Percentiles rank a stretch among this genome's conserved stretches.
Evolutionary conservation across 495 filamentous ascomycete species (phyloP).

Genomic region (Tetracladium marchalianum): DNA sequence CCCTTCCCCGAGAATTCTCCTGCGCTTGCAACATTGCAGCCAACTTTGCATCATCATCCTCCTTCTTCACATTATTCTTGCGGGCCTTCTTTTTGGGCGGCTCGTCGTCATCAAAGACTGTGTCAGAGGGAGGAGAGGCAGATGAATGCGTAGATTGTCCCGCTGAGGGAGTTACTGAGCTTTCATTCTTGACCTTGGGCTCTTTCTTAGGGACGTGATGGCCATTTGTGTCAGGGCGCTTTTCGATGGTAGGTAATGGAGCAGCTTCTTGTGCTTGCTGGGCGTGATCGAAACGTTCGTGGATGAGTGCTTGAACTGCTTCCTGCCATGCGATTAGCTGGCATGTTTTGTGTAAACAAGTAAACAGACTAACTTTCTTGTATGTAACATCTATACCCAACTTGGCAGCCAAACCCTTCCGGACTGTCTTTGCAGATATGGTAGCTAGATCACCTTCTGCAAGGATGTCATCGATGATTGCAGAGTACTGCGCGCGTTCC

Average conservation of each 20-base stretch:
- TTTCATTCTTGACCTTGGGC: conserved; percentile 21
- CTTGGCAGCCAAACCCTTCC: conserved; percentile 66
- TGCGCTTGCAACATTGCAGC: conserved; percentile 87
- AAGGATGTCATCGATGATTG: conserved; percentile 89
- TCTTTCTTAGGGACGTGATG: conserved; percentile 14
- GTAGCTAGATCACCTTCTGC: conserved; percentile 73
- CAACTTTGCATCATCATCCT: conserved; percentile 61
- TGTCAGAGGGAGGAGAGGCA: conserved; percentile 19
- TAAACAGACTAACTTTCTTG: conserved; percentile 57
- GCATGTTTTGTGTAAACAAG: background rate
- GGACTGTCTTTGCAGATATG: conserved; percentile 86
- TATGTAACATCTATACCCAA: conserved; percentile 73
- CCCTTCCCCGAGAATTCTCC: conserved; percentile 64
- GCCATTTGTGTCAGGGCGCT: conserved; percentile 20
- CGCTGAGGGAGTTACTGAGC: conserved; percentile 14
- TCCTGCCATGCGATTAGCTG: conserved; percentile 36
- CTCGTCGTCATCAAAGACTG: conserved; percentile 39
- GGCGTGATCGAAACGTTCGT: conserved; percentile 80
- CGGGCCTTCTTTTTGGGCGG: conserved; percentile 47
- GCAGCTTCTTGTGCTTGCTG: conserved; percentile 34
- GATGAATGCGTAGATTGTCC: conserved; percentile 2
- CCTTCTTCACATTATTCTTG: conserved; percentile 42
- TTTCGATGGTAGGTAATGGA: conserved; percentile 24
- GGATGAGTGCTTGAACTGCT: conserved; percentile 73
- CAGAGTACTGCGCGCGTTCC: conserved; percentile 47